phyloP scores from a whole-genome alignment of 2,329 filamentous ascomycete genomes.

The Colletotrichum brevisporum region DNA sequence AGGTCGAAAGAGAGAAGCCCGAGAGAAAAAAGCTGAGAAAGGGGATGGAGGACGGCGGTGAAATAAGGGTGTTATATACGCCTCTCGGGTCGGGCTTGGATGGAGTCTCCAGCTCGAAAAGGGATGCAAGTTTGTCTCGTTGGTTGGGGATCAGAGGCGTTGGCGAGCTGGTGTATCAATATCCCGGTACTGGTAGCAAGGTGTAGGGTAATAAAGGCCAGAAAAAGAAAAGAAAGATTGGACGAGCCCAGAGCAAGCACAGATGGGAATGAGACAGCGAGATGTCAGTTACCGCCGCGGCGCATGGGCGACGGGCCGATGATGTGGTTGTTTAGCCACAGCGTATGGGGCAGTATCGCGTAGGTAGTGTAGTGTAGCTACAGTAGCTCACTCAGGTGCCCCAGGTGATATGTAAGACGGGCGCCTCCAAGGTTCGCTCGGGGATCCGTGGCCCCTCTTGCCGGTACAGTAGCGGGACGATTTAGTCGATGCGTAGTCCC shows the following conservation, averaged over 20 bases:
- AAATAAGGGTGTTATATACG: slow-evolving; percentile 35
- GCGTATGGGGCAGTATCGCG: slow-evolving; percentile 5
- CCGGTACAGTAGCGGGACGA: slow-evolving; percentile 37
- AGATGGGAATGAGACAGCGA: slow-evolving; percentile 39
- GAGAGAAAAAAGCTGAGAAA: slow-evolving; percentile 17
- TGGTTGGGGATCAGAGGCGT: slow-evolving; percentile 30
- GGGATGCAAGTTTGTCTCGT: slow-evolving; percentile 39
- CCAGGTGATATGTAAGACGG: background rate
- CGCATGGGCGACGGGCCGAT: slow-evolving; percentile 37
- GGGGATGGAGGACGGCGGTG: slow-evolving; percentile 28
- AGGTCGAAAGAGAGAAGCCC: slow-evolving; percentile 19
- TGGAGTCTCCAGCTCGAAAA: slow-evolving; percentile 25
- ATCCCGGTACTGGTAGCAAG: slow-evolving; percentile 36
- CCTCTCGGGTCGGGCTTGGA: slow-evolving; percentile 2
- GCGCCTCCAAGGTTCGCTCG: slow-evolving; percentile 27
- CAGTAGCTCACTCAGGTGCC: background rate
- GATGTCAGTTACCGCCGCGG: slow-evolving; percentile 40
- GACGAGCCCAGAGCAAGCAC: slow-evolving; percentile 38
- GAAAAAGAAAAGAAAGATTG: slow-evolving; percentile 40
- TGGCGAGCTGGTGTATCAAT: slow-evolving; percentile 38
- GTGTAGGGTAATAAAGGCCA: slow-evolving; percentile 33
- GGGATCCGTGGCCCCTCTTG: slow-evolving; percentile 31
- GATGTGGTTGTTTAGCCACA: slow-evolving; percentile 13
- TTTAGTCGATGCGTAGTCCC: slow-evolving; percentile 30
- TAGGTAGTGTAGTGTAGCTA: no score